Evolutionary conservation across 2,329 filamentous ascomycete genomes (phyloP).

Genomic region (Decorospora gaudefroyi): DNA sequence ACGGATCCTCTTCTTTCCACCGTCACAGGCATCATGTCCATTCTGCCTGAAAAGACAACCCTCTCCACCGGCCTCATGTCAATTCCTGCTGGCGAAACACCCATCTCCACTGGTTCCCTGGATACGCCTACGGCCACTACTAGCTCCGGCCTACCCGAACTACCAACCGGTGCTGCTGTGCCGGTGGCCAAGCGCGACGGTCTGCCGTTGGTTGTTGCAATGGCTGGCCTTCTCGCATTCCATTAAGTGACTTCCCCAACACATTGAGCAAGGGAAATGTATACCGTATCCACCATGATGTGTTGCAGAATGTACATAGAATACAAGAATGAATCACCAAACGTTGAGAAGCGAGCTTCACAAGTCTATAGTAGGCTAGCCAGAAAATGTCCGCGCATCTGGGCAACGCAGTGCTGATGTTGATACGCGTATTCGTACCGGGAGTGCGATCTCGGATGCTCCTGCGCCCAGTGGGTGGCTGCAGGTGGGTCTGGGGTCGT

Average conservation of each 20-base stretch:
- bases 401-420: conserved; percentile 4
- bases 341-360: too few species aligned
- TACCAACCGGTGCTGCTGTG: conserved; percentile 28
- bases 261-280: too few species aligned
- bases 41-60: conserved; percentile 27
- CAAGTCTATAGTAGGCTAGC: too few species aligned
- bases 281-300: too few species aligned
- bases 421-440: conserved; percentile 8
- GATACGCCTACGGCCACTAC: conserved; percentile 3
- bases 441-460: not conserved
- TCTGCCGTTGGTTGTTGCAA: conserved; percentile 18
- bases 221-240: conserved; percentile 34
- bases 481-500: conserved; percentile 13
- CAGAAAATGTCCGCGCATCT: not conserved
- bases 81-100: conserved; percentile 32
- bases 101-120: conserved; percentile 16
- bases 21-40: conserved; percentile 16
- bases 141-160: conserved; percentile 3
- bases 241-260: too few species aligned
- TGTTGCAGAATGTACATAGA: not conserved
- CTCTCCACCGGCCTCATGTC: conserved; percentile 15
- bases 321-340: not conserved
- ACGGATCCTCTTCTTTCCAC: conserved; percentile 14
- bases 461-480: conserved; percentile 4
- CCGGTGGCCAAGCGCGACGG: conserved; percentile 18